Conservation (phyloP, 495 filamentous ascomycete genomes). For the Penicillium dipodomyicola region DNA sequence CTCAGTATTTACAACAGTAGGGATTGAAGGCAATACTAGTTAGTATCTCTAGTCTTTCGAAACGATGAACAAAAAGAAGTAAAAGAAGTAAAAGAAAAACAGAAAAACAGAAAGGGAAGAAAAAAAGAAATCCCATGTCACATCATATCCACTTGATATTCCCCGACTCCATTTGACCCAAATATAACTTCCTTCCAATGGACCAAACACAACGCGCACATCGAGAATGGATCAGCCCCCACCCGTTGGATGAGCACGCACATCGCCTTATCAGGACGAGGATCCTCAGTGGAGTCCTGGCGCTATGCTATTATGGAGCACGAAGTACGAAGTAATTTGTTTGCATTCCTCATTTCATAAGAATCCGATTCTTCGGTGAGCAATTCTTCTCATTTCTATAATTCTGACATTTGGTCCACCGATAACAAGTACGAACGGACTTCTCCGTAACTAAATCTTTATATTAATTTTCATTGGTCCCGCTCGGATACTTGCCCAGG, state of each 20-base stretch:
- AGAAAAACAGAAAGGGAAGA: not conserved
- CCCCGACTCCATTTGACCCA: conserved; percentile 14
- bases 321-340: not conserved
- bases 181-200: not conserved
- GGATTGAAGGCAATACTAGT: not conserved
- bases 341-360: not conserved
- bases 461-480: not conserved
- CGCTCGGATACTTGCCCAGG: conserved; percentile 4
- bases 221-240: conserved; percentile 4
- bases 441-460: no score
- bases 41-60: not conserved
- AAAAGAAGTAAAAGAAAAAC: not conserved
- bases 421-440: no score
- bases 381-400: not conserved
- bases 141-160: conserved; percentile 13
- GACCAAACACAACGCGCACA: conserved; percentile 4
- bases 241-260: conserved; percentile 3
- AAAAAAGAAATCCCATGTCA: not conserved
- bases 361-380: not conserved
- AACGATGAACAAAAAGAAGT: not conserved
- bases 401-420: no score
- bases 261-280: not conserved
- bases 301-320: not conserved
- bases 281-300: conserved; percentile 4
- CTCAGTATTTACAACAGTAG: no score